phyloP scores from a whole-genome alignment of 2,329 filamentous ascomycete species.

The Arthrinium puccinioides region DNA sequence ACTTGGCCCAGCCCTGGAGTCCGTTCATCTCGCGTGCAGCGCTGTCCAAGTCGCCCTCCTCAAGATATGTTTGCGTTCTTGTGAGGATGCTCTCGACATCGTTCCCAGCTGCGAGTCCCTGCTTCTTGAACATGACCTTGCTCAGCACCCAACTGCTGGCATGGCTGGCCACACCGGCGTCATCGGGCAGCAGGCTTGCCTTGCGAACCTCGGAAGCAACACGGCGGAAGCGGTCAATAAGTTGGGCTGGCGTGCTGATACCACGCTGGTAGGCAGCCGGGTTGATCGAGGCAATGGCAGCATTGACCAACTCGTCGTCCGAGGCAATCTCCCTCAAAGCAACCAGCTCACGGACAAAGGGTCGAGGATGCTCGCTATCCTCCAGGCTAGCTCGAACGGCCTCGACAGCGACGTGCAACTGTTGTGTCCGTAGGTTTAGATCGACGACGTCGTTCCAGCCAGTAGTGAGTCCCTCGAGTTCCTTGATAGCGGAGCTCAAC shows the following conservation, averaged over 20 bases:
- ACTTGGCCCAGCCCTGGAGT: conserved; percentile 90
- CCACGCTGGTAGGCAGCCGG: conserved; percentile 89
- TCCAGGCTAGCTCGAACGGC: conserved; percentile 81
- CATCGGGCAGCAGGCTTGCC: conserved; percentile 82
- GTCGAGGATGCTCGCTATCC: conserved; percentile 64
- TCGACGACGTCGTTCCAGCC: conserved; percentile 91
- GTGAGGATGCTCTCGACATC: conserved; percentile 93
- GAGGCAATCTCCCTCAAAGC: conserved; percentile 87
- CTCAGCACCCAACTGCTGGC: conserved; percentile 84
- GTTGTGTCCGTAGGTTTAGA: conserved; percentile 85
- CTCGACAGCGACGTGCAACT: conserved; percentile 92
- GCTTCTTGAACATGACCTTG: conserved; percentile 95
- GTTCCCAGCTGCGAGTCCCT: conserved; percentile 70
- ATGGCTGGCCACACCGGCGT: conserved; percentile 90
- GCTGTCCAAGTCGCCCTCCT: conserved; percentile 86
- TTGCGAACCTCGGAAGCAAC: conserved; percentile 91
- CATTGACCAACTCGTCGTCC: conserved; percentile 79
- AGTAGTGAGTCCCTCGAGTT: conserved; percentile 79
- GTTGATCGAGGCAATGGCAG: conserved; percentile 94
- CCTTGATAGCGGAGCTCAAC: conserved; percentile 67
- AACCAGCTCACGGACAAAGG: conserved; percentile 87
- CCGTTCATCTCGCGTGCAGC: conserved; percentile 94
- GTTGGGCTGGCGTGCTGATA: conserved; percentile 72
- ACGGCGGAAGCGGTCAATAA: conserved; percentile 92
- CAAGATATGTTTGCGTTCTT: conserved; percentile 79